phyloP scores from a whole-genome alignment of 2,329 filamentous ascomycete species.

The Aureobasidium sp. region DNA sequence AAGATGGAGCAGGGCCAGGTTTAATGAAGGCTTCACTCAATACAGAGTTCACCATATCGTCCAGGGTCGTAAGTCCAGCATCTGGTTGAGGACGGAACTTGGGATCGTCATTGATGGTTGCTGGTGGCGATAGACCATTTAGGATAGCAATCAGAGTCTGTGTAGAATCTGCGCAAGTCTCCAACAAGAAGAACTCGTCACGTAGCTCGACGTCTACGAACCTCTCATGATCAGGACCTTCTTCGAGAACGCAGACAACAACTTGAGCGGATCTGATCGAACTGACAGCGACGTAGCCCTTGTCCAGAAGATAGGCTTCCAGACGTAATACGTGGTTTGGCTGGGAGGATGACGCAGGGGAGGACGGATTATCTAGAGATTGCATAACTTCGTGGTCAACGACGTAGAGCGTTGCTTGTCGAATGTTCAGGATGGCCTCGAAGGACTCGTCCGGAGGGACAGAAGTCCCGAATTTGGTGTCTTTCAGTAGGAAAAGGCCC shows the following conservation, averaged over 20 bases:
- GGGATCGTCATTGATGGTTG: conserved; percentile 70
- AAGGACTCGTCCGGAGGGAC: conserved; percentile 61
- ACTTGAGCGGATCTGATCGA: conserved; percentile 77
- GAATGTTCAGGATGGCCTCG: conserved; percentile 59
- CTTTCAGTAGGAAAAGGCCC: conserved; percentile 68
- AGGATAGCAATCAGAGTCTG: conserved; percentile 79
- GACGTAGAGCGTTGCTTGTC: conserved; percentile 74
- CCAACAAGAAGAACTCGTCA: conserved; percentile 81
- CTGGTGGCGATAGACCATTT: conserved; percentile 75
- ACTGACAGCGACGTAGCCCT: conserved; percentile 79
- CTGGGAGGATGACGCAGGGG: not conserved
- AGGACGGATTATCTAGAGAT: not conserved
- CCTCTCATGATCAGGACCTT: conserved; percentile 53
- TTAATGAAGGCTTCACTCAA: conserved; percentile 73
- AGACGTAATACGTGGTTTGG: conserved; percentile 23
- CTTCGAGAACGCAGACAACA: conserved; percentile 53
- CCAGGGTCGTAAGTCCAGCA: conserved; percentile 54
- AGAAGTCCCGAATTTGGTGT: conserved; percentile 63
- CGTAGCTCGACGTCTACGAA: conserved; percentile 72
- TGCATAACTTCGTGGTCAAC: conserved; percentile 58
- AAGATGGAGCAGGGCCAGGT: conserved; percentile 55
- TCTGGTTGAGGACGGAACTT: conserved; percentile 77
- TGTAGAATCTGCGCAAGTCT: conserved; percentile 94
- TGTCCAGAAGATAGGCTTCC: conserved; percentile 45
- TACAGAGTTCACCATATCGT: conserved; percentile 85